Conservation (phyloP, 2,329 filamentous ascomycete species). For the Karstenula rhodostoma region DNA sequence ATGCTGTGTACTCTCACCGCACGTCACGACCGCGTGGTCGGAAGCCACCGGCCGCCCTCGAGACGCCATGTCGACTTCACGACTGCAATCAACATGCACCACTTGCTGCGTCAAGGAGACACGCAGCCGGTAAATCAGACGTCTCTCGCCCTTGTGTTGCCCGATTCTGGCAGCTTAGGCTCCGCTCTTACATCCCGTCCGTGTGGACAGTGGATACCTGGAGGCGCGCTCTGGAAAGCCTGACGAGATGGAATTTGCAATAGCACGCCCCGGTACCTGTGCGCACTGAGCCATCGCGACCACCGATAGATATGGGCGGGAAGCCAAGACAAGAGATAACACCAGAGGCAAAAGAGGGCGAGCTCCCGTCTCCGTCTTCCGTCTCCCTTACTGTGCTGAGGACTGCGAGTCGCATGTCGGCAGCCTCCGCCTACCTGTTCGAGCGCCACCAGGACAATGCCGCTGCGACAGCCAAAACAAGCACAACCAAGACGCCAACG, state of each 20-base stretch:
- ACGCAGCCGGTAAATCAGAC: not conserved
- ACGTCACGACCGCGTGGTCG: slow-evolving; percentile 6
- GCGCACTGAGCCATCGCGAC: not conserved
- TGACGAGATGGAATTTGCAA: slow-evolving; percentile 12
- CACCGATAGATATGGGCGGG: slow-evolving; percentile 3
- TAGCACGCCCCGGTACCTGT: slow-evolving; percentile 4
- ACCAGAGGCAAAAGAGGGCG: slow-evolving; percentile 16
- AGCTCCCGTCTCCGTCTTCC: slow-evolving; percentile 13
- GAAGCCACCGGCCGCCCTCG: not conserved
- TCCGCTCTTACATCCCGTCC: slow-evolving; percentile 11
- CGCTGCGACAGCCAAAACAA: not conserved
- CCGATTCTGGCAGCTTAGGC: not conserved
- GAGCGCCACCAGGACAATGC: slow-evolving; percentile 9
- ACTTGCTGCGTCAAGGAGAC: not conserved
- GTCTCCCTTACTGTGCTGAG: slow-evolving; percentile 7
- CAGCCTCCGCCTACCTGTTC: slow-evolving; percentile 20
- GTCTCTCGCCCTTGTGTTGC: not conserved
- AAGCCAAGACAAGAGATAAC: slow-evolving; percentile 16
- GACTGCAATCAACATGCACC: not conserved
- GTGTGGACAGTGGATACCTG: not conserved
- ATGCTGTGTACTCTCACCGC: slow-evolving; percentile 3
- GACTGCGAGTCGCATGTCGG: slow-evolving; percentile 18
- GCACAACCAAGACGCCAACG: slow-evolving; percentile 1
- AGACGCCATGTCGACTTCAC: slow-evolving; percentile 4
- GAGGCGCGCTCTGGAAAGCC: not conserved